phyloP scores from a whole-genome alignment of 768 basidiomycete species.

The Paxillus ammoniavirescens region DNA sequence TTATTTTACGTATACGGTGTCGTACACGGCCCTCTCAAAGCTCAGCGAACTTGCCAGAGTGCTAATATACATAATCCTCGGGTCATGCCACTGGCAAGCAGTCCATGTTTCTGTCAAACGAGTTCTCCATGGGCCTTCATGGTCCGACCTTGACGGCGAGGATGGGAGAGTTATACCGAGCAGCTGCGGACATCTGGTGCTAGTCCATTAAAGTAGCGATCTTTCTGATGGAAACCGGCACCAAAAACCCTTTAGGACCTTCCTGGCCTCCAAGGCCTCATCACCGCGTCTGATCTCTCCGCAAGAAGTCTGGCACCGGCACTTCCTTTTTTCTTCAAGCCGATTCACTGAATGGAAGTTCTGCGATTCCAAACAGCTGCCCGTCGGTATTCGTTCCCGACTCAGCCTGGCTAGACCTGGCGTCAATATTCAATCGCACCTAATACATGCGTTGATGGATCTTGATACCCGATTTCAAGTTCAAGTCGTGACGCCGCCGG shows the following conservation, averaged over 20 bases:
- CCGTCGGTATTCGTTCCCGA: not conserved
- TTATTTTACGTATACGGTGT: conserved; percentile 23
- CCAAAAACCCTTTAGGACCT: conserved; percentile 6
- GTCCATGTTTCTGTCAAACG: not conserved
- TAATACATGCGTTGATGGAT: too few species aligned
- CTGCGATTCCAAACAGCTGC: too few species aligned
- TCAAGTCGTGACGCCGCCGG: too few species aligned
- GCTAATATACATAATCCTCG: not conserved
- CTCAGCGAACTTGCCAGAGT: conserved; percentile 12
- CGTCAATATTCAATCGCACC: too few species aligned
- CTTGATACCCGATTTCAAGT: too few species aligned
- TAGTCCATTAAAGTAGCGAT: conserved; percentile 26
- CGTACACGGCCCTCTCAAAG: conserved; percentile 1
- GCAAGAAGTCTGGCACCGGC: conserved; percentile 1
- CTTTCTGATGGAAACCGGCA: conserved; percentile 31
- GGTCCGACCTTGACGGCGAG: not conserved
- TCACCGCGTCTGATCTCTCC: conserved; percentile 12
- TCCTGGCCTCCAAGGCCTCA: conserved; percentile 1
- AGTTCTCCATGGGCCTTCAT: not conserved
- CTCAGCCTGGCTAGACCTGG: too few species aligned
- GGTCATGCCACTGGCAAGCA: conserved; percentile 5
- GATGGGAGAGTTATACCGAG: conserved; percentile 11
- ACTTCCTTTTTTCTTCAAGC: not conserved
- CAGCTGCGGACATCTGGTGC: conserved; percentile 1
- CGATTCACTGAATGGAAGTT: not conserved